Evolutionary conservation across 345 rosid species (phyloP).

Genomic region (Raphanus raphanistrum): DNA sequence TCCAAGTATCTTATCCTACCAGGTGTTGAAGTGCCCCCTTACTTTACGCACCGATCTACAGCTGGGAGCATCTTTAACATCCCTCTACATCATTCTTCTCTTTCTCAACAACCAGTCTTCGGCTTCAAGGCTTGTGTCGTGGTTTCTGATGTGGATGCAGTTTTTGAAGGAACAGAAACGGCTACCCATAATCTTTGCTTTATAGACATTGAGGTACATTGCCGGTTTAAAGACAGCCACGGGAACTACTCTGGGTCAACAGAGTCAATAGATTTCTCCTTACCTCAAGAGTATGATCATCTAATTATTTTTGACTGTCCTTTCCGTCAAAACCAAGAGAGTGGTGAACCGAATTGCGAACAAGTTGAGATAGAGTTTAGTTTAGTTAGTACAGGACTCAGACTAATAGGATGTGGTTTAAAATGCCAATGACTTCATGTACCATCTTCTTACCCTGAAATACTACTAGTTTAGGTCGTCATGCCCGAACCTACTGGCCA

Average conservation of each 20-base stretch:
- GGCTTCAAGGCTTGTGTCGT: slow-evolving; percentile 29
- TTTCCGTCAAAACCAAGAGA: slow-evolving; percentile 1
- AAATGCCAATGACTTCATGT: neutral
- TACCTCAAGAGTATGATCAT: slow-evolving; percentile 11
- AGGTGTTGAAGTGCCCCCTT: slow-evolving; percentile 12
- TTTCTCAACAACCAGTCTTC: slow-evolving; percentile 5
- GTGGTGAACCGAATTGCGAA: neutral
- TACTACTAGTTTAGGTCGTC: neutral
- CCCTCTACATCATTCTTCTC: neutral
- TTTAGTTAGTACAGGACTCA: neutral
- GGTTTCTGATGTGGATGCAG: slow-evolving; percentile 17
- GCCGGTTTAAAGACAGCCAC: slow-evolving; percentile 4
- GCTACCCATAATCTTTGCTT: neutral
- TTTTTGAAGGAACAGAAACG: neutral
- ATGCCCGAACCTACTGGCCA: neutral
- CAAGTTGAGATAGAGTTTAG: slow-evolving; percentile 21
- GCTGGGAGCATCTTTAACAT: neutral
- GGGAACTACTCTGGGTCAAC: slow-evolving; percentile 15
- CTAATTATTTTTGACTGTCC: slow-evolving; percentile 18
- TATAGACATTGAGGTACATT: slow-evolving; percentile 22
- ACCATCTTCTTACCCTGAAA: neutral
- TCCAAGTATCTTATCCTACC: slow-evolving; percentile 6
- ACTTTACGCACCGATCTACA: neutral
- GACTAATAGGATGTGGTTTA: slow-evolving; percentile 16
- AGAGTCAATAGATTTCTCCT: slow-evolving; percentile 1